These are phyloP conservation scores for Leishmania amazonensis DNA, from an alignment of 208 protist species.

Conservation along the genomic window DNA sequence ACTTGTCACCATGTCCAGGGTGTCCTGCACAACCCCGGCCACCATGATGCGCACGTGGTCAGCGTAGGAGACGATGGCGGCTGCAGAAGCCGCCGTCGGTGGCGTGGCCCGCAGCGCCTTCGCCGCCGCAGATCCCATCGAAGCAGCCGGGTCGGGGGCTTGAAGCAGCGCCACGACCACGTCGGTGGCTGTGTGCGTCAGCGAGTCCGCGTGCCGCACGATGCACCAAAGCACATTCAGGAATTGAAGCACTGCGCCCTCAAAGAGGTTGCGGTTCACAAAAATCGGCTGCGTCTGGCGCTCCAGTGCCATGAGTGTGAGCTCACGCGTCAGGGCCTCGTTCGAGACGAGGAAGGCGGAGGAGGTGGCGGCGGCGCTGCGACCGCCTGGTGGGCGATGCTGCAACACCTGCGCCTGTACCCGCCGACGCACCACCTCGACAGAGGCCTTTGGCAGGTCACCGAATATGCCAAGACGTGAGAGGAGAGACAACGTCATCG, in stretches of 20 bases:
- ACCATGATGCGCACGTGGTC: conserved; percentile 67
- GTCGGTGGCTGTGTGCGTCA: conserved; percentile 65
- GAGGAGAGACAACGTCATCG: conserved; percentile 39
- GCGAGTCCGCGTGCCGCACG: conserved; percentile 53
- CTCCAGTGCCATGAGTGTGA: conserved; percentile 8
- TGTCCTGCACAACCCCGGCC: conserved; percentile 54
- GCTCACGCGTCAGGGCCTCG: conserved; percentile 15
- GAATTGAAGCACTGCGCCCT: conserved; percentile 66
- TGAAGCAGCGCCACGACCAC: conserved; percentile 22
- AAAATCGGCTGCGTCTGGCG: conserved; percentile 48
- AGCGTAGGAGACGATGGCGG: conserved; percentile 43
- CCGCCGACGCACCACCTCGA: conserved; percentile 14
- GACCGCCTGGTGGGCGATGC: neutral
- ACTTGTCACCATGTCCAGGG: conserved; percentile 35
- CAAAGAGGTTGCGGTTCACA: conserved; percentile 63
- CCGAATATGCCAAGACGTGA: conserved; percentile 43
- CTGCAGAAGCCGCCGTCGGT: too few relatives aligned
- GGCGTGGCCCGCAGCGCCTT: neutral
- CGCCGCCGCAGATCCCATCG: neutral
- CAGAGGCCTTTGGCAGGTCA: conserved; percentile 20
- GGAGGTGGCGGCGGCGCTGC: neutral
- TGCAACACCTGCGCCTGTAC: conserved; percentile 16
- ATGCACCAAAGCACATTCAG: conserved; percentile 63
- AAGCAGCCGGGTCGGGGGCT: conserved; percentile 7
- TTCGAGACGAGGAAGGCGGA: neutral